Conservation (phyloP, 129 eudicot genomes). For the Flaveria linearis region DNA sequence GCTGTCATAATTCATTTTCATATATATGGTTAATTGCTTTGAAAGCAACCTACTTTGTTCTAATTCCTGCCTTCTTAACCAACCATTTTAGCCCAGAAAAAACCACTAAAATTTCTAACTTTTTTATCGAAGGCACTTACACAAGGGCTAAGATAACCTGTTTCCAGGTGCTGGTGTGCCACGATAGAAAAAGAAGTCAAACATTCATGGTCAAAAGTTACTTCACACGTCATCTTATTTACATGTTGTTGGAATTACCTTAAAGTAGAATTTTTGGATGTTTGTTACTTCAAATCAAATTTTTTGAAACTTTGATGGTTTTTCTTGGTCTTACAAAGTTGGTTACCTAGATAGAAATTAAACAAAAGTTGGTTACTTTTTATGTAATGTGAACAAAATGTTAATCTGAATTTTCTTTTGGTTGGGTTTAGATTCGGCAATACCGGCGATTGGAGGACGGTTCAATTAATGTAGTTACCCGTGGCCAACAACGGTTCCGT, state of each 20-base stretch:
- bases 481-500: slow-evolving; percentile 92
- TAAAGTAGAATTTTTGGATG: background rate
- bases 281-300: background rate
- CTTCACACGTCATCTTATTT: slow-evolving; percentile 8
- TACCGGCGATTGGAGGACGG: slow-evolving; percentile 77
- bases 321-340: background rate
- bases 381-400: slow-evolving; percentile 2
- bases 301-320: slow-evolving; percentile 1
- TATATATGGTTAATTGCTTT: slow-evolving; percentile 21
- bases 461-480: slow-evolving; percentile 78
- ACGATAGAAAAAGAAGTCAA: background rate
- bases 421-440: slow-evolving; percentile 63
- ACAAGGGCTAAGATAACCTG: background rate
- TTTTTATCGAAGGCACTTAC: background rate
- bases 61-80: slow-evolving; percentile 12
- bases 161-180: background rate
- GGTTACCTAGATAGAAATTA: background rate
- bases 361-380: slow-evolving; percentile 10
- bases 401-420: slow-evolving; percentile 21
- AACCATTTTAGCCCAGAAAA: background rate
- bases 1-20: slow-evolving; percentile 16
- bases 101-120: background rate
- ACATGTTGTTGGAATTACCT: background rate
- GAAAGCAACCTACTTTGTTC: background rate
- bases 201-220: background rate